Evolutionary conservation across 257 asterid genomes (phyloP).

Genomic region (Solanum phureja): DNA sequence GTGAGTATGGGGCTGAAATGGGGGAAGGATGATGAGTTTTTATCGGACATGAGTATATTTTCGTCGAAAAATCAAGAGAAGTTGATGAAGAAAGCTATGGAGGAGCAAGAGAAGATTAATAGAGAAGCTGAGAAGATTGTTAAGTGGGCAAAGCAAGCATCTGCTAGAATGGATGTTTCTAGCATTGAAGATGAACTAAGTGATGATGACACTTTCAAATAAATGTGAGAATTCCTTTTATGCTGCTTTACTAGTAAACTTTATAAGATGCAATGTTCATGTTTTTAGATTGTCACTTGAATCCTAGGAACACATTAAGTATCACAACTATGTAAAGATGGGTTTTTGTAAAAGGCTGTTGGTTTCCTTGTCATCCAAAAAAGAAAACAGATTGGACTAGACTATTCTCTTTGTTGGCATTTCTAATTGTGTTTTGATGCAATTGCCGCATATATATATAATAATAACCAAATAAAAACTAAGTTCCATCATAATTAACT

Average conservation of each 20-base stretch:
- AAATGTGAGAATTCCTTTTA: background rate
- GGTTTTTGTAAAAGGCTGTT: background rate
- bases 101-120: constrained; percentile 62
- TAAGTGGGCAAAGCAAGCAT: constrained; percentile 84
- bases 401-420: background rate
- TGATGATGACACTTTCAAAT: constrained; percentile 26
- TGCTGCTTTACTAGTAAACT: background rate
- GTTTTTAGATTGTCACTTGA: background rate
- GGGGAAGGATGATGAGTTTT: constrained; percentile 35
- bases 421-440: background rate
- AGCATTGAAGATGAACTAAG: constrained; percentile 44
- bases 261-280: background rate
- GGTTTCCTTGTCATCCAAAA: background rate
- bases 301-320: background rate
- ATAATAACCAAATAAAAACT: background rate
- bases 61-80: constrained; percentile 33
- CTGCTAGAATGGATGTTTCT: constrained; percentile 59
- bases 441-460: background rate
- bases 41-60: constrained; percentile 47
- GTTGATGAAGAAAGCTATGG: constrained; percentile 56
- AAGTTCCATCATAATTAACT: background rate
- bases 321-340: background rate
- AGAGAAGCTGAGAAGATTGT: constrained; percentile 86
- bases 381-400: background rate
- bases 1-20: constrained; percentile 12